Conservation (phyloP, 768 basidiomycete species). For the Obba rivulosa region DNA sequence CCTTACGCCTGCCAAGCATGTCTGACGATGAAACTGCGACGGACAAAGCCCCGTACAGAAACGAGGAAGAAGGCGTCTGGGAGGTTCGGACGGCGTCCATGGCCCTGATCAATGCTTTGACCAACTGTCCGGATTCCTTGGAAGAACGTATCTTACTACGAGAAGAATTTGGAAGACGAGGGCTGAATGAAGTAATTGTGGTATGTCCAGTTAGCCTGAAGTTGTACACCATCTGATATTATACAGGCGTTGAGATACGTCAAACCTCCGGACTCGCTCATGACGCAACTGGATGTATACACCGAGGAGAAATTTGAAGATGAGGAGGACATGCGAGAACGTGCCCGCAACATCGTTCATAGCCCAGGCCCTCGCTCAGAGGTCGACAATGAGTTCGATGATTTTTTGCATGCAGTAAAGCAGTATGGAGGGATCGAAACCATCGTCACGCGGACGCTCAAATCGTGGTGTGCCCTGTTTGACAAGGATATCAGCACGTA, state of each 20-base stretch:
- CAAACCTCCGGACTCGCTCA: conserved; percentile 68
- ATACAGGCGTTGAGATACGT: conserved; percentile 69
- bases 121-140: conserved; percentile 67
- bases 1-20: conserved; percentile 50
- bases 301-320: conserved; percentile 89
- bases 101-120: conserved; percentile 75
- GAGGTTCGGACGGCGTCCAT: conserved; percentile 74
- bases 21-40: conserved; percentile 31
- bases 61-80: conserved; percentile 70
- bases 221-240: background rate
- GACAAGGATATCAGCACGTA: conserved; percentile 58
- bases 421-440: conserved; percentile 61
- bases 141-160: conserved; percentile 76
- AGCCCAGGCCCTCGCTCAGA: conserved; percentile 34
- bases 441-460: conserved; percentile 54
- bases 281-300: conserved; percentile 79
- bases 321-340: conserved; percentile 76
- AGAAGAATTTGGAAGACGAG: conserved; percentile 79
- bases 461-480: conserved; percentile 49
- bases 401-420: conserved; percentile 54
- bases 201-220: conserved; percentile 40
- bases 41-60: conserved; percentile 29
- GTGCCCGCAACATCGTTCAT: conserved; percentile 36
- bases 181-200: conserved; percentile 77
- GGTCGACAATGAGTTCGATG: conserved; percentile 50